Evolutionary conservation across 768 basidiomycete genomes (phyloP), one percentile per base, ranked within the genome.

Genomic region (Leccinum imitatum): DNA sequence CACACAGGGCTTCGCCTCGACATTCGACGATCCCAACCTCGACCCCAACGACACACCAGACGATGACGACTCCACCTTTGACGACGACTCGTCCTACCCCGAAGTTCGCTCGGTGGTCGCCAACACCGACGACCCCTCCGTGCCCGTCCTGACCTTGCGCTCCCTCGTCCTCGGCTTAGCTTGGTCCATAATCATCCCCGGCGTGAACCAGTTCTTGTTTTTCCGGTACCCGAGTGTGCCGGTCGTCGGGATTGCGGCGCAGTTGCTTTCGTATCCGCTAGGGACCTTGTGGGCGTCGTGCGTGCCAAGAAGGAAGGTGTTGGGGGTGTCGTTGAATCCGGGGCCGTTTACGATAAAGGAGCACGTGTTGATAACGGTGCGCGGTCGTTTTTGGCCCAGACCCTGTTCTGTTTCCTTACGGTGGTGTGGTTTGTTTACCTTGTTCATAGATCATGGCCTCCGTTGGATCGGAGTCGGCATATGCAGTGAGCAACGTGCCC

Each of bases 311-410:
- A 77, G 78, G 68, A 80, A 71, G 44, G 78, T 89, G 58, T 83
- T 87, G 46, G 87, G 87, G 10, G 61, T 86, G 52, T 75, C 81
- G 5, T 67, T 91, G 46, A 91, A 91, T 69, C 89, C 90, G 0
- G 90, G 90, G 27, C 87, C 84, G 2, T 91, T 91, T 73, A 81
- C 82, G 2, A 83, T 90, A 70, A 91, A 91, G 69, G 89, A 91
- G 65, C 87, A 90, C 69, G 90, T 90, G 33, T 70, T 86, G 59
- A 79, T 85, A 59, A 85, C 84, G 47, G 81, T 87, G 57, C 63
- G 80, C 65, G 37, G 39, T 50, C 19, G 44, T 44, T 58, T 60
- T 50, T 74, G 76, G 74, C 75, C 23, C 70, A 2, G 2, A 14
- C n/a, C 17, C 17, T 17, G 25, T 15, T 50, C 14, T 25, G 7